These are phyloP conservation scores for Monilinia laxa DNA, from an alignment of 2,329 filamentous ascomycete species.

Conservation along the genomic window DNA sequence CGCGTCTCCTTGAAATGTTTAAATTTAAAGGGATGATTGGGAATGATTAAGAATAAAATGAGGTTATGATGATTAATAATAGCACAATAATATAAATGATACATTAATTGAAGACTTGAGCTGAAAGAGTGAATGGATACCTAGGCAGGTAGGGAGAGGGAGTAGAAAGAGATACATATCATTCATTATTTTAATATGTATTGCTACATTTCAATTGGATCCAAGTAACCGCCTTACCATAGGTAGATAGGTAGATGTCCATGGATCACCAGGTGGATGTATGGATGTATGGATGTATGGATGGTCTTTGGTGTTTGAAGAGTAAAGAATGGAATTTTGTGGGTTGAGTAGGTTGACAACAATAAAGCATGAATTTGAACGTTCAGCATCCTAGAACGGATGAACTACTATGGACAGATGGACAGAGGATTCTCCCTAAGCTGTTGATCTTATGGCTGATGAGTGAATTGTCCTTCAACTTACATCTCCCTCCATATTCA, in stretches of 20 bases:
- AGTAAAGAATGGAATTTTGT: too few relatives aligned
- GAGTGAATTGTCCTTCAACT: not conserved
- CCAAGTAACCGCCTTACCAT: too few relatives aligned
- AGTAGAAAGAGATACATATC: too few relatives aligned
- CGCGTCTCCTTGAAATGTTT: slow-evolving; percentile 7
- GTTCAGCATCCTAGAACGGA: not conserved
- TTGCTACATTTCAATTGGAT: too few relatives aligned
- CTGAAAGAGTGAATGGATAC: too few relatives aligned
- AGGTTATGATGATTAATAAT: slow-evolving; percentile 4
- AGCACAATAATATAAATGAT: not conserved
- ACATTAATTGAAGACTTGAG: too few relatives aligned
- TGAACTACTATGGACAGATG: not conserved
- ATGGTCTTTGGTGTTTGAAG: not conserved
- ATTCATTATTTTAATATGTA: too few relatives aligned
- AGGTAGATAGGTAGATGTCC: too few relatives aligned
- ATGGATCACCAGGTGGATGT: not conserved
- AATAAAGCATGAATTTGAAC: not conserved
- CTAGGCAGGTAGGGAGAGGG: too few relatives aligned
- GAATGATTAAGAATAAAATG: not conserved
- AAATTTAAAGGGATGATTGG: not conserved
- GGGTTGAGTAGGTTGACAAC: not conserved
- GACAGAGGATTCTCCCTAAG: not conserved
- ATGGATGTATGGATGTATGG: not conserved
- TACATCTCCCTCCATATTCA: too few relatives aligned
- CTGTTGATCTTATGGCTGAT: not conserved